Conservation (phyloP, 495 filamentous ascomycete genomes). For the Sphaerosporella brunnea region DNA sequence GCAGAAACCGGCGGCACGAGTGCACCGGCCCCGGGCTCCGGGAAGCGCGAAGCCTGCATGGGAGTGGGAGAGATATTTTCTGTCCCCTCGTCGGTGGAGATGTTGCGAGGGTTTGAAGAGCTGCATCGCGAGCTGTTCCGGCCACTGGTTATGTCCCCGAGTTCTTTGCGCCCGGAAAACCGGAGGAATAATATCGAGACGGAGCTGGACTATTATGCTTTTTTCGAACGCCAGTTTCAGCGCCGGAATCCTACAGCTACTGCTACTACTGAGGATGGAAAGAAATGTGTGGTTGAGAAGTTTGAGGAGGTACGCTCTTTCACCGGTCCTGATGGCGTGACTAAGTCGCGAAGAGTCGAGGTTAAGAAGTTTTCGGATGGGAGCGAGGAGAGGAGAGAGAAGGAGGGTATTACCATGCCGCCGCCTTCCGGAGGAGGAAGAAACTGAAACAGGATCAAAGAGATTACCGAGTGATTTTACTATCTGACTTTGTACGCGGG, state of each 20-base stretch:
- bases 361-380: conserved; percentile 21
- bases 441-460: not conserved
- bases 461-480: conserved; percentile 1
- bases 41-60: not conserved
- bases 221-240: not conserved
- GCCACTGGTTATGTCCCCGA: conserved; percentile 11
- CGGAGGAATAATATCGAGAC: not conserved
- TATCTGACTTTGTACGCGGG: too few species aligned
- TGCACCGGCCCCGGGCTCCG: not conserved
- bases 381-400: conserved; percentile 18
- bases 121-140: not conserved
- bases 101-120: not conserved
- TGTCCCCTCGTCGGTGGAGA: not conserved
- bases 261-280: not conserved
- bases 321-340: conserved; percentile 14
- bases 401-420: conserved; percentile 7
- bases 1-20: not conserved
- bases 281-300: conserved; percentile 11
- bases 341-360: conserved; percentile 13
- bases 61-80: not conserved
- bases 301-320: conserved; percentile 11
- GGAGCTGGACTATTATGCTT: conserved; percentile 1
- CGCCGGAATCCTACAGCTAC: not conserved
- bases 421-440: not conserved
- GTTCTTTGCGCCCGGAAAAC: conserved; percentile 2